These are phyloP conservation scores for Hypocrella siamensis DNA, from an alignment of 2,329 filamentous ascomycete species.

Conservation along the genomic window DNA sequence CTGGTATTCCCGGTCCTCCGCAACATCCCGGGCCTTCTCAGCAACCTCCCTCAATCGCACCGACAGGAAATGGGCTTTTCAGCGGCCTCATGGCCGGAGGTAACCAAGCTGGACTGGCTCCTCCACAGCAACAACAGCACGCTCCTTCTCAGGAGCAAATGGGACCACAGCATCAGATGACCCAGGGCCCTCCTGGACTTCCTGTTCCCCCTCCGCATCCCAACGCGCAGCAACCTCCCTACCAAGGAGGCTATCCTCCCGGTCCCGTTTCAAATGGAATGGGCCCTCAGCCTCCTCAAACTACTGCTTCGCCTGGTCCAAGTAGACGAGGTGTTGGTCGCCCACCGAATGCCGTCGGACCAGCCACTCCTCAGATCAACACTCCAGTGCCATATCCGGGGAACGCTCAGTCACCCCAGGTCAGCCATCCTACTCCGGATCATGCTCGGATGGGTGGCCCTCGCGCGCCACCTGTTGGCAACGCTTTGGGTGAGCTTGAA, in stretches of 20 bases:
- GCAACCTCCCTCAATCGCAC: conserved; percentile 75
- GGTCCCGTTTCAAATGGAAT: conserved; percentile 52
- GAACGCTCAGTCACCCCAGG: conserved; percentile 68
- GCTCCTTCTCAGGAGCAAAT: conserved; percentile 53
- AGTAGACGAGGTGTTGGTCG: conserved; percentile 57
- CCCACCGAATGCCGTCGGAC: conserved; percentile 45
- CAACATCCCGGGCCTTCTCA: conserved; percentile 69
- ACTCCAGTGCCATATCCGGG: conserved; percentile 77
- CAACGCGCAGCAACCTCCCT: conserved; percentile 53
- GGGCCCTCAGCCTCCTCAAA: conserved; percentile 66
- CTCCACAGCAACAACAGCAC: conserved; percentile 46
- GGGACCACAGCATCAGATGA: conserved; percentile 38
- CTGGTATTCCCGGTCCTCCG: conserved; percentile 49
- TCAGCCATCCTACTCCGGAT: conserved; percentile 69
- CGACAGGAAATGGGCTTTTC: conserved; percentile 86
- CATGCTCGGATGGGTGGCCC: conserved; percentile 39
- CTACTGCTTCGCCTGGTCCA: conserved; percentile 75
- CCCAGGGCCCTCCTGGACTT: conserved; percentile 58
- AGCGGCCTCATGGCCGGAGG: conserved; percentile 89
- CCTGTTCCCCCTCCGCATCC: conserved; percentile 42
- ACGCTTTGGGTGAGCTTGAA: conserved; percentile 71
- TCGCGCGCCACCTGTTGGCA: conserved; percentile 33
- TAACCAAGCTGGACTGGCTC: conserved; percentile 68
- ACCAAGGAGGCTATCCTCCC: conserved; percentile 52
- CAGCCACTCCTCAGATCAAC: conserved; percentile 84